Conservation (phyloP, 345 rosid species). For the Euclidium syriacum region DNA sequence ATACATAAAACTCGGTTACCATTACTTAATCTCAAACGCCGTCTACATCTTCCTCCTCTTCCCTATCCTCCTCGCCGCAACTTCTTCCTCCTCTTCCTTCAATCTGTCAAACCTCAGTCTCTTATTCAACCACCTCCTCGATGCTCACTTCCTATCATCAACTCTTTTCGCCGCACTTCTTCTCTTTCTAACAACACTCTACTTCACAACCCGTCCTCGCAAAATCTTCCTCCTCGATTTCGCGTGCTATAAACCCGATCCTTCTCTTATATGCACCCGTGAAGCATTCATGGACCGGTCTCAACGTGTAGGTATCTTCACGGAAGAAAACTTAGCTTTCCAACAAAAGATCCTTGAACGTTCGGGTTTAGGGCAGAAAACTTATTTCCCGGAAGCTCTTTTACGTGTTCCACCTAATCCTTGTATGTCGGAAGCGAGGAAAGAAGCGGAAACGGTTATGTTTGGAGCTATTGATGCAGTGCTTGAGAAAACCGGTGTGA, state of each 20-base stretch:
- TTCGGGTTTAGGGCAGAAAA: conserved; percentile 72
- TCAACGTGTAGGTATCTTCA: conserved; percentile 34
- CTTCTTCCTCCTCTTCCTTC: conserved; percentile 52
- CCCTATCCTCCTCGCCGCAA: conserved; percentile 36
- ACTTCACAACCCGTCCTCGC: conserved; percentile 71
- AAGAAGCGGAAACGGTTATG: conserved; percentile 40
- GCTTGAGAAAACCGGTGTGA: conserved; percentile 38
- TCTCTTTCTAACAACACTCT: conserved; percentile 50
- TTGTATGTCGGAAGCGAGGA: conserved; percentile 38
- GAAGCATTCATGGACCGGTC: conserved; percentile 66
- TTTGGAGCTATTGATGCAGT: conserved; percentile 47
- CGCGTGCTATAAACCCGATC: conserved; percentile 70
- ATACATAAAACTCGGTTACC: conserved; percentile 79
- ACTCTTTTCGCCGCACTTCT: conserved; percentile 35
- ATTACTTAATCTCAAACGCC: conserved; percentile 63
- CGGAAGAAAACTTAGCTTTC: conserved; percentile 58
- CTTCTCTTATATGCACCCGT: conserved; percentile 42
- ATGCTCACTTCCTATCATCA: conserved; percentile 40
- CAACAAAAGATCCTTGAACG: conserved; percentile 81
- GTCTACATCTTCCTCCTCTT: conserved; percentile 49
- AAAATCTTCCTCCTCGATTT: conserved; percentile 61
- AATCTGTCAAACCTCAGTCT: conserved; percentile 29
- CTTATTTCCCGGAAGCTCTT: conserved; percentile 70
- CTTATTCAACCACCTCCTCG: conserved; percentile 48
- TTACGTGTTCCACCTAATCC: conserved; percentile 37